Evolutionary conservation across 2,329 filamentous ascomycete species (phyloP), one percentile per base, ranked within the genome.

Genomic region (Nannizzia gypsea): DNA sequence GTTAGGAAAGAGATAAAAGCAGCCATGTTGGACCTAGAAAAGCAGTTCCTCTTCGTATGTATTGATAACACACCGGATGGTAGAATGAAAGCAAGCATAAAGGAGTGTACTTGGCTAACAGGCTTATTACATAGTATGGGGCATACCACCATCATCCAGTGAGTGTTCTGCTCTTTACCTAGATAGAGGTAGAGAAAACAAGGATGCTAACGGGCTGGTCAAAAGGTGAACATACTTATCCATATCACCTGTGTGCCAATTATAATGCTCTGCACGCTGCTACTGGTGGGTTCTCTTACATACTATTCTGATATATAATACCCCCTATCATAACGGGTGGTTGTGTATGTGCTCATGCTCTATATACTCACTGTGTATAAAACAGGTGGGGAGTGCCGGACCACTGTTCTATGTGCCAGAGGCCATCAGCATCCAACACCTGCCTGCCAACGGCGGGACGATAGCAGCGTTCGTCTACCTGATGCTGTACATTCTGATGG

Each of bases 401-500:
- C 74, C 80, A 31, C 71, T 82, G 17, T 68, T 85, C 56, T 74
- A 78, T 2, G 67, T 84, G 5, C 83, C 83, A 42, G 71, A 79
- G 44, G 76, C 74, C 69, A 70, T 84, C 38, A 76, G 76, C 38
- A 71, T 83, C 57, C 77, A 81, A 31, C 77, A 83, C 69, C 77
- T 86, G 28, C 82, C 83, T 42, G 75, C 80, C 28, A 85, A 85
- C 63, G 70, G 80, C 62, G 83, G 81, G 57, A 85, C 83, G 2
- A 76, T 82, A 61, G 76, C 74, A 58, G 79, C 79, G 46, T 67
- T 83, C 8, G 66, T 85, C 28, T 96, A 93, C 74, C 82, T 87
- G 40, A 81, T 81, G 1, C 82, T 96, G 59, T 99, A 97, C 71
- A 80, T 97, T 55, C 82, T 99, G 22, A 86, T 99, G 69, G 93